These are phyloP conservation scores for Cryptococcus sp. DNA, from an alignment of 1,284 basidiomycete species.

Conservation along the genomic window DNA sequence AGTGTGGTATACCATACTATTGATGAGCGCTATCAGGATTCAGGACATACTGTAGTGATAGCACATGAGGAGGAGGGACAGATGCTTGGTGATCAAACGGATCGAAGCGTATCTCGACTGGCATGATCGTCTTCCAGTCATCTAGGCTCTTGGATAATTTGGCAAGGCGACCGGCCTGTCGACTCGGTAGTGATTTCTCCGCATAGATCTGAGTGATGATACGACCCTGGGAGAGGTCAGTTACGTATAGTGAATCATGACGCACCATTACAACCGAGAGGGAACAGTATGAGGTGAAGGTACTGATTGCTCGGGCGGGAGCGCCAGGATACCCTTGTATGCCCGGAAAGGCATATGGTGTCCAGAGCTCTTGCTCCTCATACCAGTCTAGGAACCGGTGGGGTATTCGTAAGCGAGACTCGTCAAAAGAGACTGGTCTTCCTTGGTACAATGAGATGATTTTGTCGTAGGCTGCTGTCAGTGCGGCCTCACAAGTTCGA, in stretches of 20 bases:
- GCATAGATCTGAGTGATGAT: constrained; percentile 26
- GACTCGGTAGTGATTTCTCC: constrained; percentile 14
- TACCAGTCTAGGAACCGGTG: constrained; percentile 31
- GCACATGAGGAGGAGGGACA: constrained; percentile 29
- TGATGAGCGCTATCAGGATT: neutral
- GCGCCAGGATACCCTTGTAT: constrained; percentile 19
- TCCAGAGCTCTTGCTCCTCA: constrained; percentile 38
- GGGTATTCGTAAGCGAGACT: constrained; percentile 26
- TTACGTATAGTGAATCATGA: constrained; percentile 2
- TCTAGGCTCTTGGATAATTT: constrained; percentile 14
- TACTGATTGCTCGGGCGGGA: constrained; percentile 31
- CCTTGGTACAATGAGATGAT: constrained; percentile 40
- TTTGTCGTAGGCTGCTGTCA: constrained; percentile 29
- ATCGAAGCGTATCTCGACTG: constrained; percentile 14
- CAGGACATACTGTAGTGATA: constrained; percentile 28
- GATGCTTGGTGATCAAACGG: constrained; percentile 12
- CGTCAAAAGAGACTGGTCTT: constrained; percentile 23
- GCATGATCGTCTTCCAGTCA: constrained; percentile 13
- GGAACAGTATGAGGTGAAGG: constrained; percentile 29
- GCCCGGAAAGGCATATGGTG: constrained; percentile 26
- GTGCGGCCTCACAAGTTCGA: neutral
- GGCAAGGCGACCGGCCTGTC: constrained; percentile 11
- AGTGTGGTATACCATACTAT: constrained; percentile 31
- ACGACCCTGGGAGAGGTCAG: constrained; percentile 10
- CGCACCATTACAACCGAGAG: constrained; percentile 33